Conservation (phyloP, 495 filamentous ascomycete species). For the Neurospora sp. region DNA sequence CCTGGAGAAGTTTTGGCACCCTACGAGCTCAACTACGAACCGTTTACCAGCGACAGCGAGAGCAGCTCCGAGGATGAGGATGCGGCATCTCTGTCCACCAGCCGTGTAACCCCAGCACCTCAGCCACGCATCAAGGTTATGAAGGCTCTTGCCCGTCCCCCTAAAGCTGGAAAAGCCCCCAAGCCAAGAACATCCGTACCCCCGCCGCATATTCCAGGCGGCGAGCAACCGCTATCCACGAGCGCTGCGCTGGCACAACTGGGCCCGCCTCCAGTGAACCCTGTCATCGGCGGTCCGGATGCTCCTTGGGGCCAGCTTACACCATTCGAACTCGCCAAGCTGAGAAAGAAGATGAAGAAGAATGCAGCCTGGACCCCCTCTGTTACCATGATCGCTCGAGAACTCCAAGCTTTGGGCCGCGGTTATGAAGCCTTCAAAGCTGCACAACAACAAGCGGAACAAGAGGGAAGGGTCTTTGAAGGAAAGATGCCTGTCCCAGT, state of each 20-base stretch:
- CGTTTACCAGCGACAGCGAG: constrained; percentile 35
- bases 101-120: constrained; percentile 22
- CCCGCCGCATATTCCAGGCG: constrained; percentile 43
- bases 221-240: constrained; percentile 53
- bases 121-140: constrained; percentile 34
- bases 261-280: constrained; percentile 68
- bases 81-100: constrained; percentile 21
- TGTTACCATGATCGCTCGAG: constrained; percentile 90
- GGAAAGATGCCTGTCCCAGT: constrained; percentile 32
- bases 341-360: constrained; percentile 98
- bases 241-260: constrained; percentile 69
- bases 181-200: constrained; percentile 32
- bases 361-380: constrained; percentile 93
- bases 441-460: constrained; percentile 58
- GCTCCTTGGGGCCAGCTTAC: constrained; percentile 87
- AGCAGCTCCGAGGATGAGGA: constrained; percentile 31
- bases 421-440: constrained; percentile 64
- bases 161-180: constrained; percentile 28
- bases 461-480: constrained; percentile 54
- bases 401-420: constrained; percentile 66
- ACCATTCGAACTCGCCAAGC: constrained; percentile 77
- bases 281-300: constrained; percentile 61
- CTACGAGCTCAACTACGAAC: constrained; percentile 44
- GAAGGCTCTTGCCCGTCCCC: constrained; percentile 16
- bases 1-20: constrained; percentile 50